These are phyloP conservation scores for Phytophthora cryptogea DNA, from an alignment of 352 stramenopile species.

Conservation along the genomic window DNA sequence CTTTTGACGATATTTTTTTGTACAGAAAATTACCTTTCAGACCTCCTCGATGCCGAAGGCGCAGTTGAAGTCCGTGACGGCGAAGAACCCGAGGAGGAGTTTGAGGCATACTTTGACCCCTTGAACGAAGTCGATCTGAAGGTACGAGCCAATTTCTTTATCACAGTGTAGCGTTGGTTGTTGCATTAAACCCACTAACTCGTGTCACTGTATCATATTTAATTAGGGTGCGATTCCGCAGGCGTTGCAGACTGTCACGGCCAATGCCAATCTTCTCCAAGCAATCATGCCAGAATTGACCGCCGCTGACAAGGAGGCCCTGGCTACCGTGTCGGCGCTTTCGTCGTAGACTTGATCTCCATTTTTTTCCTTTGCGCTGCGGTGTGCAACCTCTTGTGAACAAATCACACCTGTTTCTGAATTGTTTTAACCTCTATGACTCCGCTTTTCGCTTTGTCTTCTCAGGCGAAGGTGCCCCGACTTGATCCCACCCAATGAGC, in stretches of 20 bases:
- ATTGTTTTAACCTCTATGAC: constrained; percentile 24
- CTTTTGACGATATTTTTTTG: constrained; percentile 12
- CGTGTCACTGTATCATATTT: constrained; percentile 1
- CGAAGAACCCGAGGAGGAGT: constrained; percentile 72
- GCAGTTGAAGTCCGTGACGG: constrained; percentile 41
- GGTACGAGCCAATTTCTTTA: constrained; percentile 34
- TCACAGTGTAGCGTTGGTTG: neutral
- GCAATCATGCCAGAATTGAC: constrained; percentile 75
- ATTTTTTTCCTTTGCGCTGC: constrained; percentile 7
- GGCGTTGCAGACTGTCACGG: constrained; percentile 56
- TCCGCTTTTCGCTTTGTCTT: constrained; percentile 25
- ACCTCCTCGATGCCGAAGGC: constrained; percentile 53
- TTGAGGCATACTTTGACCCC: constrained; percentile 82
- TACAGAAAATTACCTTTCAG: constrained; percentile 72
- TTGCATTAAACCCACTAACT: constrained; percentile 2
- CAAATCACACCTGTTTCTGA: constrained; percentile 29
- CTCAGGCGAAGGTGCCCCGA: constrained; percentile 36
- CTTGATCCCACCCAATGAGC: constrained; percentile 68
- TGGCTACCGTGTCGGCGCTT: constrained; percentile 51
- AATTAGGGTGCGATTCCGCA: constrained; percentile 58
- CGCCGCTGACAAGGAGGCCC: constrained; percentile 63
- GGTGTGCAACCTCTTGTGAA: constrained; percentile 13
- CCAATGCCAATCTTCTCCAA: constrained; percentile 55
- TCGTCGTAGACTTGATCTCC: constrained; percentile 37
- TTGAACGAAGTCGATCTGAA: constrained; percentile 82